These are phyloP conservation scores for Lenzites betulinus DNA, from an alignment of 768 basidiomycete species.

Conservation along the genomic window DNA sequence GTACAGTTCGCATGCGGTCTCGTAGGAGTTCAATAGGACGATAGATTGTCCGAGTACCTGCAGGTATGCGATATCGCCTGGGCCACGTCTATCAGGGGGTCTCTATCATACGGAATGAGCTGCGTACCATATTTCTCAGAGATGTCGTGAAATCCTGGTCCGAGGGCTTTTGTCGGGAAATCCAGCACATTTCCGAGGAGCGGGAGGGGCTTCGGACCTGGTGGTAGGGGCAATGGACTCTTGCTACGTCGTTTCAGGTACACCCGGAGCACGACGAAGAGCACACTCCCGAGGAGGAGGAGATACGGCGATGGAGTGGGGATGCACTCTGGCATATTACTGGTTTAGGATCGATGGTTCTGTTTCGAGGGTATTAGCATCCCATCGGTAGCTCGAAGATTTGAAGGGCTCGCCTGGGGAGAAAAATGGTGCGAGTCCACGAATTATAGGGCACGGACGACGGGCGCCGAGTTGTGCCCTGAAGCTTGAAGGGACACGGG, in stretches of 20 bases:
- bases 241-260: not conserved
- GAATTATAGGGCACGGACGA: too few relatives aligned
- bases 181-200: slow-evolving; percentile 28
- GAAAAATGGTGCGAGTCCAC: too few relatives aligned
- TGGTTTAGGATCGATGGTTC: not conserved
- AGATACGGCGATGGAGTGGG: not conserved
- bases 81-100: not conserved
- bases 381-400: too few relatives aligned
- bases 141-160: slow-evolving; percentile 17
- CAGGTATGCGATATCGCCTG: slow-evolving; percentile 67
- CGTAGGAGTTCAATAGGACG: slow-evolving; percentile 63
- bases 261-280: not conserved
- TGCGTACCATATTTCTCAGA: slow-evolving; percentile 19
- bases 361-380: not conserved
- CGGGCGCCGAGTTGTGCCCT: too few relatives aligned
- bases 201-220: slow-evolving; percentile 27
- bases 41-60: slow-evolving; percentile 68
- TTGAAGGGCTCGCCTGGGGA: too few relatives aligned
- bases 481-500: too few relatives aligned
- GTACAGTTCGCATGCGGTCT: slow-evolving; percentile 62
- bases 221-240: slow-evolving; percentile 15
- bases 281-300: not conserved
- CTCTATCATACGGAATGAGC: not conserved
- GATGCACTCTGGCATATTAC: not conserved
- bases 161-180: slow-evolving; percentile 18